Base-by-base conservation (phyloP, 768 basidiomycete genomes). In the Boletellus sp. region DNA sequence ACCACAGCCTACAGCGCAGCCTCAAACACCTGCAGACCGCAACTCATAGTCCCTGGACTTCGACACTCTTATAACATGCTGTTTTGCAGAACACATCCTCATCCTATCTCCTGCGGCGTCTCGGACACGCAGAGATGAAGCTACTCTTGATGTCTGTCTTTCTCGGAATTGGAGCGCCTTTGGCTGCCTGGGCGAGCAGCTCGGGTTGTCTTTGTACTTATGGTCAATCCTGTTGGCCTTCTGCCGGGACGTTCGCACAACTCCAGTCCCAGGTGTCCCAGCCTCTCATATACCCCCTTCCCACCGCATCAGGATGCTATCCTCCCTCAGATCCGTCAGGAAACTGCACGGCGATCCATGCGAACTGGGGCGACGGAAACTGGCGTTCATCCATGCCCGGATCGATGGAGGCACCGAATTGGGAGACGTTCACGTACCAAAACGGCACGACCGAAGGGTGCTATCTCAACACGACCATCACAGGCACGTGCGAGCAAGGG, bases 371-470 rank as follows among this genome's bases (percentile, higher is more conserved):
- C 4, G 60, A 77, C 35, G 72, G 72, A 0, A 61, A 46, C 41
- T 78, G 76, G 75, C 72, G 74, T 0, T 53, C 76, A 0, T 61
- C 69, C 5, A 63, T 71, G 17, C 57, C 76, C 9, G 75, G 77
- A 3, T 63, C 72, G 1, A 71, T 73, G 69, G 66, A 78, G 48
- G 40, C 50, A 4, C 43, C 57, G 0, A 69, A 72, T 37, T 71
- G 55, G 32, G 72, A 67, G 55, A 68, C 58, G 24, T 75, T 61
- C 42, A 57, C 62, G 1, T 73, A 66, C 26, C 48, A 41, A 20
- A 78, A 77, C 55, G 77, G 73, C 16, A 78, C 75, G 33, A 76
- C 78, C 40, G 72, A 72, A 1, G 45, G 52, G 3, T 60, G 53
- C 35, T 57, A 48, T 42, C 48, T 73, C 38, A 70, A 75, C 22